phyloP scores from a whole-genome alignment of 2,329 filamentous ascomycete species.

The Chrysoporthe puriensis region DNA sequence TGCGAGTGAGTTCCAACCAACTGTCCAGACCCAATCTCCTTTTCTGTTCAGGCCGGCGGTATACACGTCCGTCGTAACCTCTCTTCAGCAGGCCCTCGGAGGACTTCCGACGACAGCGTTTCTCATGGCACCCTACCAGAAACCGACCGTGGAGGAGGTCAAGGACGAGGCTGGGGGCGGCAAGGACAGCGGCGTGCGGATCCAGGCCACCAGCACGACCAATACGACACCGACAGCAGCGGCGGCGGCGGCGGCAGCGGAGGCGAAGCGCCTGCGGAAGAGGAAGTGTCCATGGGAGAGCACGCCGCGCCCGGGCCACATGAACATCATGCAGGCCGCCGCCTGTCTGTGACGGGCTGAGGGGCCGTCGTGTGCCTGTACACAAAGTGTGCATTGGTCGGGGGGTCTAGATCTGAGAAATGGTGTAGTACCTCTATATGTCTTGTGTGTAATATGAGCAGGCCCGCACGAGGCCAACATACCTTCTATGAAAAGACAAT shows the following conservation, averaged over 20 bases:
- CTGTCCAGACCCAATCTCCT: neutral
- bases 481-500: neutral
- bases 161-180: conserved; percentile 16
- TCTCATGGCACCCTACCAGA: conserved; percentile 26
- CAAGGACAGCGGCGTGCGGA: neutral
- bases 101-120: neutral
- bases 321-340: conserved; percentile 9
- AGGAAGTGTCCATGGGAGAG: conserved; percentile 22
- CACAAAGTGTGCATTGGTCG: no score
- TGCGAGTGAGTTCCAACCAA: neutral
- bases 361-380: neutral
- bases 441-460: no score
- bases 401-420: no score
- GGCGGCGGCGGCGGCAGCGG: conserved; percentile 9
- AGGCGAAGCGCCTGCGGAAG: conserved; percentile 22
- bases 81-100: neutral
- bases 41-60: conserved; percentile 4
- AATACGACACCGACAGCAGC: neutral
- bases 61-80: conserved; percentile 23
- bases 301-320: conserved; percentile 22
- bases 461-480: neutral
- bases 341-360: conserved; percentile 12
- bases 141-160: conserved; percentile 25
- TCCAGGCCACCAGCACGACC: neutral
- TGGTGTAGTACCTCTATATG: no score